Percentiles rank a stretch among this genome's conserved stretches.
Conservation (phyloP, 2,329 filamentous ascomycete genomes). For the Tolypocladium guangdongense region DNA sequence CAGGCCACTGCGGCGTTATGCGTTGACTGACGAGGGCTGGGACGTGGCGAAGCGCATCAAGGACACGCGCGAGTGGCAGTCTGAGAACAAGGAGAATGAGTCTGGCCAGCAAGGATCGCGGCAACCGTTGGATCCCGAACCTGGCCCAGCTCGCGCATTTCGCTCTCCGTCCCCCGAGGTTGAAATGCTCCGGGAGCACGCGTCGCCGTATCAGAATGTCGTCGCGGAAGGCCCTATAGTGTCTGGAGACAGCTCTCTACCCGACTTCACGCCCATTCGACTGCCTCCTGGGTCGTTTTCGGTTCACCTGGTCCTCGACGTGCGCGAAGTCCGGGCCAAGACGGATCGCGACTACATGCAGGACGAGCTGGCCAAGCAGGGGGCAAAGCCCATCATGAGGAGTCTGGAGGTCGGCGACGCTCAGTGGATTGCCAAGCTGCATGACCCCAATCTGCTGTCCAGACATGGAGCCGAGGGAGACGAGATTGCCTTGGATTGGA, state of each 20-base stretch:
- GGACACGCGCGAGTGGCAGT: constrained; percentile 30
- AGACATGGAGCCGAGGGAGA: constrained; percentile 49
- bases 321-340: constrained; percentile 61
- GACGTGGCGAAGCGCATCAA: constrained; percentile 58
- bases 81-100: constrained; percentile 10
- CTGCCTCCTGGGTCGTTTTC: constrained; percentile 57
- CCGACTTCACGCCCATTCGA: constrained; percentile 45
- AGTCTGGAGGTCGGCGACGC: constrained; percentile 63
- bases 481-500: constrained; percentile 68
- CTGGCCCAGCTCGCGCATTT: not conserved
- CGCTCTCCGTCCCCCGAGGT: not conserved
- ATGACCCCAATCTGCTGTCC: constrained; percentile 44
- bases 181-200: not conserved
- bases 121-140: not conserved
- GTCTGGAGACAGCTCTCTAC: constrained; percentile 22
- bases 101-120: not conserved
- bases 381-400: constrained; percentile 54
- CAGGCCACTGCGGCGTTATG: constrained; percentile 55
- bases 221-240: constrained; percentile 26
- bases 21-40: constrained; percentile 68
- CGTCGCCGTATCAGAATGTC: constrained; percentile 23
- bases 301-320: constrained; percentile 62
- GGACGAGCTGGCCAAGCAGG: constrained; percentile 56
- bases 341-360: constrained; percentile 70
- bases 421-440: constrained; percentile 67